Evolutionary conservation across 306 rosid genomes (phyloP), one percentile per base, ranked within the genome.

Genomic region (Vigna nakashimae): DNA sequence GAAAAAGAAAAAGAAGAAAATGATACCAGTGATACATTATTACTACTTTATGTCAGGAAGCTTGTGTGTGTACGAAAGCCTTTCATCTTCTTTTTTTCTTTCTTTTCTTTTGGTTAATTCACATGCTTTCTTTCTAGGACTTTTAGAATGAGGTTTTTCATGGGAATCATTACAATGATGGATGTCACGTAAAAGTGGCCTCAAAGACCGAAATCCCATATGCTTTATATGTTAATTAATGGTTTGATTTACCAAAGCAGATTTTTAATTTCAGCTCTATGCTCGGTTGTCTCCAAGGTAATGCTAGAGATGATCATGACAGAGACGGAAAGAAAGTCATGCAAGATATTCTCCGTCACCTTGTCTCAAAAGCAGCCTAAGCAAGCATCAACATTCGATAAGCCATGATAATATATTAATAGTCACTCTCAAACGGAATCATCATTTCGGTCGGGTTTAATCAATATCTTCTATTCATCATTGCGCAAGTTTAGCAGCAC

Each of bases 191-290:
- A 51, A 49, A 80, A 84, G 79, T 74, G 89, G 80, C 72, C 86
- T 55, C 30, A 46, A 24, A 16, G 83, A 78, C 68, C 80, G 74
- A 79, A 76, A 81, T 76, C 85, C 87, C 83, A 32, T 55, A 74
- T 80, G 90, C 86, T 86, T 88, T 82, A 78, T 76, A 80, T 90
- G 85, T 85, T 84, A 87, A 80, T 85, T 84, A 85, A 75, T 86
- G 92, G 89, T 82, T 90, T 88, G 89, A 79, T 87, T 82, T 83
- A 71, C 82, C 11, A 62, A 66, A 78, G 72, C 65, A 28, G 42
- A 58, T 40, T 20, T 22, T 67, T 45, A 11, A 46, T 58, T 79
- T 48, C 8, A 43, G 46, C 51, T n/a, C 18, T 71, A 51, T 70
- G 56, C 28, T 64, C 80, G 66, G 67, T 55, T 70, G 28, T 83